Percentiles rank a stretch among this genome's conserved stretches.
Evolutionary conservation across 345 rosid species (phyloP).

Genomic region (Eucalyptus globulus): DNA sequence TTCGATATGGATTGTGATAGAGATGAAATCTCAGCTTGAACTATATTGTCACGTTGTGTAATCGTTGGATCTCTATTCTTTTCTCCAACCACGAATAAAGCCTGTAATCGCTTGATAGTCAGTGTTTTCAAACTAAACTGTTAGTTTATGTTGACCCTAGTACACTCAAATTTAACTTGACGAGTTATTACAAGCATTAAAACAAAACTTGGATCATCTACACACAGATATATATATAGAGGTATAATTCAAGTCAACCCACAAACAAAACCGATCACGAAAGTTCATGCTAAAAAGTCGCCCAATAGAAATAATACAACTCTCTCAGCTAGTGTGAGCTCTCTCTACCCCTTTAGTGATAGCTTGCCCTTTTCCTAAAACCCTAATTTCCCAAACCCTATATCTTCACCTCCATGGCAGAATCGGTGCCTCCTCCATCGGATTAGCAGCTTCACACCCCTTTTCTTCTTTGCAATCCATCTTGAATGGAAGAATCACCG

Average conservation of each 20-base stretch:
- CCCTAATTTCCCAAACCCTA: no score
- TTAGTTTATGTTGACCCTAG: not conserved
- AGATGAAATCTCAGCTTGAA: not conserved
- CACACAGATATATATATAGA: not conserved
- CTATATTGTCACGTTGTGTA: not conserved
- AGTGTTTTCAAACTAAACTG: not conserved
- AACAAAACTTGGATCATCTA: not conserved
- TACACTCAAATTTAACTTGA: not conserved
- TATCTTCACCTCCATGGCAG: no score
- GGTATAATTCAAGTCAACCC: not conserved
- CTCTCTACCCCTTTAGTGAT: no score
- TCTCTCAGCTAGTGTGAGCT: no score
- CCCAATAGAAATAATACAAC: no score
- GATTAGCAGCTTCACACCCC: no score
- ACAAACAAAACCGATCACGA: not conserved
- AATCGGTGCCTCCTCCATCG: no score
- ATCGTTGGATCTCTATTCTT: not conserved
- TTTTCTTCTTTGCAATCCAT: no score
- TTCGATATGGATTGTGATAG: fast-evolving
- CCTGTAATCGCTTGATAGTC: not conserved
- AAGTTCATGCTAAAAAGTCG: not conserved
- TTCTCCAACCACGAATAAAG: not conserved
- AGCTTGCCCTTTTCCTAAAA: no score
- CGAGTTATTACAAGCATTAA: not conserved
- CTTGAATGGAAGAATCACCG: no score